These are phyloP conservation scores for Alternaria triticimaculans DNA, from an alignment of 2,329 filamentous ascomycete species.

Conservation along the genomic window DNA sequence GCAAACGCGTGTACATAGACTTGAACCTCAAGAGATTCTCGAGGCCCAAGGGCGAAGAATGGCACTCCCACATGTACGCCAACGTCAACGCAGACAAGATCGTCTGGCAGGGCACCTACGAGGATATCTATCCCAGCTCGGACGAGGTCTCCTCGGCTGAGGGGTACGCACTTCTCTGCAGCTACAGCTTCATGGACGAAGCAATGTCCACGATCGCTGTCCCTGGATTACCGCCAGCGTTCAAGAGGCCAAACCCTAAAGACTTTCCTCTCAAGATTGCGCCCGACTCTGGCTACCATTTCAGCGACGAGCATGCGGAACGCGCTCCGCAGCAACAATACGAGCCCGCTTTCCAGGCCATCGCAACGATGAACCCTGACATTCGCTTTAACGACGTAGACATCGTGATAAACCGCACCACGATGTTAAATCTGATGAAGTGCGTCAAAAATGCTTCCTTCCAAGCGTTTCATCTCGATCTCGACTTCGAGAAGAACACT, in stretches of 20 bases:
- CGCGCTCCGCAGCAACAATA: conserved; percentile 2
- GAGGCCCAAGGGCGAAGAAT: background rate
- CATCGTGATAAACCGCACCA: conserved; percentile 1
- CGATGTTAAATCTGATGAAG: background rate
- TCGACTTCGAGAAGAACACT: background rate
- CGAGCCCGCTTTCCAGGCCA: conserved; percentile 15
- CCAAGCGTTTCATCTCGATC: conserved; percentile 1
- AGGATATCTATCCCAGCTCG: background rate
- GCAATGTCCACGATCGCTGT: background rate
- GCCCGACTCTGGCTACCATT: background rate
- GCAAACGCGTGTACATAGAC: background rate
- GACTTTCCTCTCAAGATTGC: background rate
- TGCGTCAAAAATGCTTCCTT: background rate
- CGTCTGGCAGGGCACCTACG: background rate
- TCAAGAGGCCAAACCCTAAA: background rate
- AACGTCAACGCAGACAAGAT: background rate
- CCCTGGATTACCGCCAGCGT: background rate
- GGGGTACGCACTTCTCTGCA: background rate
- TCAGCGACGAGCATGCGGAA: background rate
- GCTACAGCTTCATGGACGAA: background rate
- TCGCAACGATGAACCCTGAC: conserved; percentile 11
- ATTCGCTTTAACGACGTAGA: conserved; percentile 2
- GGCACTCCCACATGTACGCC: background rate
- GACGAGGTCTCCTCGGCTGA: background rate
- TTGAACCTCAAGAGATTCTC: background rate